A percentile compares a stretch with the other conserved stretches of the same genome.
Conservation (phyloP, 306 rosid genomes). For the Castanea sativa region DNA sequence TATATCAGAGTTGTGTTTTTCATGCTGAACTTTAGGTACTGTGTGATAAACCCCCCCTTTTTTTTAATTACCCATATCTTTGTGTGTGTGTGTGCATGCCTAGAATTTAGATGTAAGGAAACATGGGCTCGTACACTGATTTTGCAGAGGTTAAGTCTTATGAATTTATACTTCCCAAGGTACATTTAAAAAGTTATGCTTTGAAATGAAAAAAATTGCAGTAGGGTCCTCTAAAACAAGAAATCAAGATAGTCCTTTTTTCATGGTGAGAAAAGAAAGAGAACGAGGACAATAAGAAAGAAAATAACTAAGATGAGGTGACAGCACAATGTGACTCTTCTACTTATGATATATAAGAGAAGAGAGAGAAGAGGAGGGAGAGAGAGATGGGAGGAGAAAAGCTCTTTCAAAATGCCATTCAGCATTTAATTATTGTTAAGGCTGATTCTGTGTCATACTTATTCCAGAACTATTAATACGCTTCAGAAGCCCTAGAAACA, state of each 20-base stretch:
- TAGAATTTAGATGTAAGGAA: neutral
- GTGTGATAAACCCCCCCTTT: neutral
- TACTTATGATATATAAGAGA: neutral
- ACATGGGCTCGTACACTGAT: neutral
- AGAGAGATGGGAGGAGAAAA: neutral
- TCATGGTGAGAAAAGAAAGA: neutral
- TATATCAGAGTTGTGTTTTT: conserved; percentile 85
- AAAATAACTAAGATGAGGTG: neutral
- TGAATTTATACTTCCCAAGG: neutral
- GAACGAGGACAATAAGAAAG: neutral
- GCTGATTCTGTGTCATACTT: neutral
- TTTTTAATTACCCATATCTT: neutral
- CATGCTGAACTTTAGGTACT: conserved; percentile 80
- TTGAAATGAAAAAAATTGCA: neutral
- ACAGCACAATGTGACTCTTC: neutral
- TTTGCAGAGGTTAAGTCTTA: neutral
- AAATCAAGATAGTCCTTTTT: neutral
- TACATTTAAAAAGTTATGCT: neutral
- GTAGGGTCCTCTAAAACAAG: neutral
- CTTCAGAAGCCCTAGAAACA: neutral
- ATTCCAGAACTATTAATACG: neutral
- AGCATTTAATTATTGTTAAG: neutral
- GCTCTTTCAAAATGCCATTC: neutral
- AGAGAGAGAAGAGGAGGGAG: neutral
- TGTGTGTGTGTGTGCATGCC: neutral